Conservation (phyloP, 73 alveolate species). For the Diophrys appendiculata region DNA sequence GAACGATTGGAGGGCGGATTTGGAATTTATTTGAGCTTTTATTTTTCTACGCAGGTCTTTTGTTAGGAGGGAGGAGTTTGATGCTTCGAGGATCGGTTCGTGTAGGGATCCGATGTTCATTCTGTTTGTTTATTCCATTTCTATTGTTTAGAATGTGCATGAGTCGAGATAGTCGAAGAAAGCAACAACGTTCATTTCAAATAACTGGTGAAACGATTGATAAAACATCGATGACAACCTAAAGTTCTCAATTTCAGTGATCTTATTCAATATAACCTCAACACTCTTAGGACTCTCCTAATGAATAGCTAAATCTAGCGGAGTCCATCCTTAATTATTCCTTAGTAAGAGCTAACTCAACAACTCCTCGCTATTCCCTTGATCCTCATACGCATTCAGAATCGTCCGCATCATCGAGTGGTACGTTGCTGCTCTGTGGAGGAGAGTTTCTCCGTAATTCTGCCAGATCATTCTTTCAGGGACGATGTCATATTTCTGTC, state of each 20-base stretch:
- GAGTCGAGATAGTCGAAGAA: neutral
- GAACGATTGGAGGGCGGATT: too few relatives aligned
- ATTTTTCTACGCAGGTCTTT: too few relatives aligned
- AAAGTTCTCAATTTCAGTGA: neutral
- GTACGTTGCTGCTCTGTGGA: neutral
- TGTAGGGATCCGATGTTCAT: neutral
- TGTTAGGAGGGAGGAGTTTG: too few relatives aligned
- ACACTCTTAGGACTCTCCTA: constrained; percentile 13
- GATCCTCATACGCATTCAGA: neutral
- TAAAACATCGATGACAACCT: neutral
- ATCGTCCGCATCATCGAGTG: neutral
- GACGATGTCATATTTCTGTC: neutral
- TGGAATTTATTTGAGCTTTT: too few relatives aligned
- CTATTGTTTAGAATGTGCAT: constrained; percentile 4
- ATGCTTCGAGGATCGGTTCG: constrained; percentile 3
- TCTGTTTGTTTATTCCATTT: constrained; percentile 9
- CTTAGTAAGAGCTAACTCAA: constrained; percentile 2
- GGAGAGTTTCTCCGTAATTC: neutral
- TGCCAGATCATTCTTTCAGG: neutral
- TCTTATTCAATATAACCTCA: neutral
- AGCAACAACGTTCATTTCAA: neutral
- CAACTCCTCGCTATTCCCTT: constrained; percentile 2
- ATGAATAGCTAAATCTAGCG: constrained; percentile 21
- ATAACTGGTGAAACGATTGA: neutral
- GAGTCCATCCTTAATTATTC: constrained; percentile 16